A percentile compares a stretch with the other conserved stretches of the same genome.
Conservation (phyloP, 805 yeast genomes). For the Scheffersomyces ergatensis region DNA sequence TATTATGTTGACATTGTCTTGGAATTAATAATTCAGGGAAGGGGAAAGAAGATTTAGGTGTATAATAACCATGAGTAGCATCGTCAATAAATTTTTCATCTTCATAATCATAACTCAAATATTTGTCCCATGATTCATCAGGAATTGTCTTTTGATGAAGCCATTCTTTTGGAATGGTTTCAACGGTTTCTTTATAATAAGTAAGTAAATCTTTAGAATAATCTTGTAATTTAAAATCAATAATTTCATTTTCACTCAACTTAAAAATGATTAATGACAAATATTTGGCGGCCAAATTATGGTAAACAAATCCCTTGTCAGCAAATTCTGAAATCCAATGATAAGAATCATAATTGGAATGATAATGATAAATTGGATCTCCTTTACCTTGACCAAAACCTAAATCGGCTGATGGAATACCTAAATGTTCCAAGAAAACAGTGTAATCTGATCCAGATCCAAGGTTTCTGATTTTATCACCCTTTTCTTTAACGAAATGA, state of each 20-base stretch:
- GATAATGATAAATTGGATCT: slow-evolving; percentile 56
- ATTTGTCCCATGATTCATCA: slow-evolving; percentile 13
- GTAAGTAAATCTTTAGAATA: slow-evolving; percentile 44
- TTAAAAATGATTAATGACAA: slow-evolving; percentile 54
- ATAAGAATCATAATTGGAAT: slow-evolving; percentile 58
- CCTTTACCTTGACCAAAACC: slow-evolving; percentile 30
- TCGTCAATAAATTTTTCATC: slow-evolving; percentile 12
- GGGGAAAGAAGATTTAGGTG: slow-evolving; percentile 8
- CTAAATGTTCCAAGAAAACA: slow-evolving; percentile 63
- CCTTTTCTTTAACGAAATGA: slow-evolving; percentile 38
- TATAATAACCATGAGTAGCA: slow-evolving; percentile 18
- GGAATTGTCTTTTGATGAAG: slow-evolving; percentile 14
- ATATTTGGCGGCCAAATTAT: slow-evolving; percentile 57
- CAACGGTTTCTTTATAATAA: slow-evolving; percentile 30
- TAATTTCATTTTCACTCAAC: slow-evolving; percentile 56
- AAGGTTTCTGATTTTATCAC: slow-evolving; percentile 36
- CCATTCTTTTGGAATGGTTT: slow-evolving; percentile 35
- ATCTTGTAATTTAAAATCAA: slow-evolving; percentile 44
- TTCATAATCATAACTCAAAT: slow-evolving; percentile 10
- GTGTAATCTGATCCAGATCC: slow-evolving; percentile 56
- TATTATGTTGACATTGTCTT: slow-evolving; percentile 1
- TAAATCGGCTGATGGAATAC: slow-evolving; percentile 59
- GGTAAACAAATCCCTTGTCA: slow-evolving; percentile 53
- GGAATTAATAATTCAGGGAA: slow-evolving; percentile 15
- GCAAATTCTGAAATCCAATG: slow-evolving; percentile 52